A percentile compares a stretch with the other conserved stretches of the same genome.
phyloP scores from a whole-genome alignment of 2,329 filamentous ascomycete genomes.

The Ceratocystiopsis minuta region DNA sequence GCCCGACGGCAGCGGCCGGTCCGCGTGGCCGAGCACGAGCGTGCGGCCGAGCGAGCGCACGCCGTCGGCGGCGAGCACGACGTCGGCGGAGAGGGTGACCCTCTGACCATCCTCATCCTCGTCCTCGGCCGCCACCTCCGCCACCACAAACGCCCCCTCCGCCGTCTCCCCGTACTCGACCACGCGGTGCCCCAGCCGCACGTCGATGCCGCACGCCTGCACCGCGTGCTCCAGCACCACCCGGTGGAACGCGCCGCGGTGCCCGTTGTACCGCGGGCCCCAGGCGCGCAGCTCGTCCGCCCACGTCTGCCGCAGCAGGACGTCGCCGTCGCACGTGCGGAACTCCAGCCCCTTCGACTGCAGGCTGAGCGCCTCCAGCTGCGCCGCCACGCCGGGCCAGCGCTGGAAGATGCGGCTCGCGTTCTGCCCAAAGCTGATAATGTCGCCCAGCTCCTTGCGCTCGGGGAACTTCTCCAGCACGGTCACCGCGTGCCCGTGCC shows the following conservation, averaged over 20 bases:
- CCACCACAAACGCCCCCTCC: constrained; percentile 27
- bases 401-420: constrained; percentile 35
- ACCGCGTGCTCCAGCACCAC: constrained; percentile 30
- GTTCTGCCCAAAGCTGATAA: constrained; percentile 44
- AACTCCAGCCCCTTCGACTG: constrained; percentile 16
- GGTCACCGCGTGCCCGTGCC: constrained; percentile 36
- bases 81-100: constrained; percentile 19
- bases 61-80: constrained; percentile 31
- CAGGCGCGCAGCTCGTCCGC: constrained; percentile 13
- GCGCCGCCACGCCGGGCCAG: constrained; percentile 26
- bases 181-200: constrained; percentile 30
- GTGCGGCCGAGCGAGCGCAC: constrained; percentile 29
- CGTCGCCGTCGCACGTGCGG: constrained; percentile 6
- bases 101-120: not conserved
- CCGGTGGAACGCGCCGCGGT: constrained; percentile 33
- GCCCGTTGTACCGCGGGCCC: constrained; percentile 33
- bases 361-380: constrained; percentile 31
- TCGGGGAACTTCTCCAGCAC: constrained; percentile 33
- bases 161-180: constrained; percentile 32
- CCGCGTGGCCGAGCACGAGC: constrained; percentile 24
- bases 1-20: constrained; percentile 24
- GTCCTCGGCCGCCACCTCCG: constrained; percentile 13
- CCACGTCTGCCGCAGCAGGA: constrained; percentile 7
- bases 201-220: constrained; percentile 31
- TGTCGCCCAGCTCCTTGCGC: constrained; percentile 41